Conservation (phyloP, 441 rosid genomes). For the Corymbia citriodora region DNA sequence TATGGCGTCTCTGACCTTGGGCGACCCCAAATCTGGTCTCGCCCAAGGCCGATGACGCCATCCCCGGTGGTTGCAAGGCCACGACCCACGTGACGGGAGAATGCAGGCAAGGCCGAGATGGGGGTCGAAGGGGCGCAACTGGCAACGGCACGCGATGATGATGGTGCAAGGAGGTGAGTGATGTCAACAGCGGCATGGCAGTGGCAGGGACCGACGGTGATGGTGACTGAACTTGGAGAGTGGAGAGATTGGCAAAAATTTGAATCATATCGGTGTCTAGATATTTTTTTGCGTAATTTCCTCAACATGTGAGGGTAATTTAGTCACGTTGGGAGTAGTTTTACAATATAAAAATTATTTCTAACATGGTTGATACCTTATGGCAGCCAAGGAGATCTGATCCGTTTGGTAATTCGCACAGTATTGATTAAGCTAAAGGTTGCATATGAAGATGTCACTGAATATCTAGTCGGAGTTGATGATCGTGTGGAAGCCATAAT, state of each 20-base stretch:
- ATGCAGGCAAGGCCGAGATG: background rate
- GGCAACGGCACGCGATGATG: background rate
- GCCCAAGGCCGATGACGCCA: background rate
- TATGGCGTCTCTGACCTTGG: background rate
- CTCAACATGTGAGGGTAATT: background rate
- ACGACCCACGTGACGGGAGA: background rate
- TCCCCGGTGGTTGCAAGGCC: background rate
- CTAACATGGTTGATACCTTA: too few species aligned
- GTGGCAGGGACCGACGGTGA: background rate
- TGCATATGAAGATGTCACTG: too few species aligned
- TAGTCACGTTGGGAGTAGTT: background rate
- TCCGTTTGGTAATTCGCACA: too few species aligned
- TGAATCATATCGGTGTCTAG: background rate
- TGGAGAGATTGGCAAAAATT: background rate
- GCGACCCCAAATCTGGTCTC: background rate
- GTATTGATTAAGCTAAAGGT: too few species aligned
- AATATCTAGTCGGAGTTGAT: too few species aligned
- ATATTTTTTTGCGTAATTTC: too few species aligned
- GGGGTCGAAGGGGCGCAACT: background rate
- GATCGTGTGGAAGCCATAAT: too few species aligned
- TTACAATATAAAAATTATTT: too few species aligned
- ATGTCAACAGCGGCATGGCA: too few species aligned
- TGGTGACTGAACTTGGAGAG: background rate
- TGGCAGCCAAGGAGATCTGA: too few species aligned
- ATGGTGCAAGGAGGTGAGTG: too few species aligned